Evolutionary conservation across 2,329 filamentous ascomycete species (phyloP).

Genomic region (Thielaviopsis ethacetica): DNA sequence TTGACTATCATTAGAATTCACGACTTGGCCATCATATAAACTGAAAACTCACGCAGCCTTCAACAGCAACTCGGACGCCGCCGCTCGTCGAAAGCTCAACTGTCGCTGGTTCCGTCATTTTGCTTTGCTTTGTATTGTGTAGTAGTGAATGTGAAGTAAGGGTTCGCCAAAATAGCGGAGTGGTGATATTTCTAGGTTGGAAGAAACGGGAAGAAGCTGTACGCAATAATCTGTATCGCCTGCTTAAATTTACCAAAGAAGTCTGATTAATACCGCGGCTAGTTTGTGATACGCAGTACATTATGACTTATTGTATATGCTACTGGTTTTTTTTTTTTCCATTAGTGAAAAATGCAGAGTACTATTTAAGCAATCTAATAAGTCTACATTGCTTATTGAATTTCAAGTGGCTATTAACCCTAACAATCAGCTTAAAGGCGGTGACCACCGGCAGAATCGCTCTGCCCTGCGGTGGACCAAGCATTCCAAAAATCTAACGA

Average conservation of each 20-base stretch:
- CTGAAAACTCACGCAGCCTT: constrained; percentile 9
- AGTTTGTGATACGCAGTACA: too few relatives aligned
- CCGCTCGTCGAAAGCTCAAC: not conserved
- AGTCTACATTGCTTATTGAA: too few relatives aligned
- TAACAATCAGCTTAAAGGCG: constrained; percentile 1
- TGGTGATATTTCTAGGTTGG: not conserved
- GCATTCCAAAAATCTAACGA: constrained; percentile 4
- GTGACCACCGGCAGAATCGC: constrained; percentile 7
- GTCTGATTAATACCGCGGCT: too few relatives aligned
- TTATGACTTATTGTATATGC: not conserved
- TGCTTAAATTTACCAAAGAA: too few relatives aligned
- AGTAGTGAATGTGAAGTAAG: not conserved
- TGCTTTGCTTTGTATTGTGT: not conserved
- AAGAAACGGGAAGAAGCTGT: not conserved
- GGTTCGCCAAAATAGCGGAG: not conserved
- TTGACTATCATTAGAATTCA: constrained; percentile 12
- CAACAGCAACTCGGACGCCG: constrained; percentile 9
- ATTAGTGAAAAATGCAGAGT: too few relatives aligned
- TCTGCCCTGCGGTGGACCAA: not conserved
- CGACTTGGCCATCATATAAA: not conserved
- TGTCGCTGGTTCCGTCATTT: not conserved
- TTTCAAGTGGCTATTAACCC: not conserved
- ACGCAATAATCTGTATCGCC: too few relatives aligned
- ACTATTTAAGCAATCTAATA: too few relatives aligned
- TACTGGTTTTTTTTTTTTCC: not conserved